Percentiles rank a stretch among this genome's conserved stretches.
phyloP scores from a whole-genome alignment of 495 filamentous ascomycete species.

The Penicillium alfredii region DNA sequence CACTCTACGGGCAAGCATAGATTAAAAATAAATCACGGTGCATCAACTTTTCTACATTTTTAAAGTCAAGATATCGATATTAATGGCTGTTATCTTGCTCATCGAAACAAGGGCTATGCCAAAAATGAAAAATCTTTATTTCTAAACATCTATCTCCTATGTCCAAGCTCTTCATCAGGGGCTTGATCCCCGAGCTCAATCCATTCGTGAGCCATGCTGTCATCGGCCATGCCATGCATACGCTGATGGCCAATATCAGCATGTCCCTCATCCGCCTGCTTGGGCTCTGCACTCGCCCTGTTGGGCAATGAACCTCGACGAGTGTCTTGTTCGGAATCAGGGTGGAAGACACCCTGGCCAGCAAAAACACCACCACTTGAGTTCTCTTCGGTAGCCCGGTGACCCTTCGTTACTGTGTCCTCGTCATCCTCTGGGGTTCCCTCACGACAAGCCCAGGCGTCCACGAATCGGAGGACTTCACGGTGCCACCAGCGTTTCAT shows the following conservation, averaged over 20 bases:
- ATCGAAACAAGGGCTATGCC: too few relatives aligned
- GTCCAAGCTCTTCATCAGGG: slow-evolving; percentile 22
- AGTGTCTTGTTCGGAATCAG: background rate
- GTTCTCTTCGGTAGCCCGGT: slow-evolving; percentile 6
- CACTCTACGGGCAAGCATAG: too few relatives aligned
- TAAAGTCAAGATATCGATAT: too few relatives aligned
- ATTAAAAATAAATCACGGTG: too few relatives aligned
- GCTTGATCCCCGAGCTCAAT: slow-evolving; percentile 17
- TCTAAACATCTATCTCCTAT: slow-evolving; percentile 1
- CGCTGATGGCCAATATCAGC: slow-evolving; percentile 7
- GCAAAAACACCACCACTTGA: background rate
- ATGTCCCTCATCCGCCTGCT: background rate
- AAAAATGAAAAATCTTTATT: too few relatives aligned
- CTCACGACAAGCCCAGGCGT: slow-evolving; percentile 65
- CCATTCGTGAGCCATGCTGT: slow-evolving; percentile 21
- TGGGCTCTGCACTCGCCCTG: background rate
- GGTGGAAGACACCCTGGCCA: background rate
- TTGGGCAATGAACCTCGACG: background rate
- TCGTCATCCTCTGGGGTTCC: slow-evolving; percentile 60
- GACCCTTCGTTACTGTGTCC: slow-evolving; percentile 23
- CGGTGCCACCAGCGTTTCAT: slow-evolving; percentile 61
- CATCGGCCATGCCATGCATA: slow-evolving; percentile 2
- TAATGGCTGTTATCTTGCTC: too few relatives aligned
- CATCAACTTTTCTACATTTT: too few relatives aligned
- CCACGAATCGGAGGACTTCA: slow-evolving; percentile 57